phyloP scores from a whole-genome alignment of 1,139 yeast species.

The Arxiozyma slooffiae region DNA sequence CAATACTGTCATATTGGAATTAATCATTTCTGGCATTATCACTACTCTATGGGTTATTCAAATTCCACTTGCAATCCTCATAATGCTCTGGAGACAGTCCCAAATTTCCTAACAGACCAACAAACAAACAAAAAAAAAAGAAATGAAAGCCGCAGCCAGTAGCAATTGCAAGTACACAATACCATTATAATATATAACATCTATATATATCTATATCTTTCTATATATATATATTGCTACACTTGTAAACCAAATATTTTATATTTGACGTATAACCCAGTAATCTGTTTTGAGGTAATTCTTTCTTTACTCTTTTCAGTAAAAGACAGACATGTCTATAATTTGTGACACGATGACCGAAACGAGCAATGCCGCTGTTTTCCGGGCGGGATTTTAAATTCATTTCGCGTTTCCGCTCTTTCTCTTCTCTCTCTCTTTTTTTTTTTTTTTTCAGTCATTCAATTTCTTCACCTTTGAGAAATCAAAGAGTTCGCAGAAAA shows the following conservation, averaged over 20 bases:
- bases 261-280: not conserved
- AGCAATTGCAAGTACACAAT: too few species aligned
- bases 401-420: not conserved
- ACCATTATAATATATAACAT: not conserved
- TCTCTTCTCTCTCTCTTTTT: not conserved
- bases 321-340: too few species aligned
- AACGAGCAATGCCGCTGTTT: not conserved
- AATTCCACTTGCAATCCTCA: conserved; percentile 31
- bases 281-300: not conserved
- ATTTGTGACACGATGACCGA: not conserved
- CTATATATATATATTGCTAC: too few species aligned
- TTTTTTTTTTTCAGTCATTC: too few species aligned
- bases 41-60: conserved; percentile 43
- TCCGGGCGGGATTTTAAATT: not conserved
- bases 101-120: not conserved
- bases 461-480: too few species aligned
- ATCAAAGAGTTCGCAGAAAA: not conserved
- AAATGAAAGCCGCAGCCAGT: not conserved
- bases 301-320: not conserved
- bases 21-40: conserved; percentile 38
- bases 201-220: not conserved
- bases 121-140: too few species aligned
- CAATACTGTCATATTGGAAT: conserved; percentile 36
- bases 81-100: not conserved
- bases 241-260: too few species aligned